These are phyloP conservation scores for Candida tropicalis DNA, from an alignment of 1,139 yeast genomes.

Conservation along the genomic window DNA sequence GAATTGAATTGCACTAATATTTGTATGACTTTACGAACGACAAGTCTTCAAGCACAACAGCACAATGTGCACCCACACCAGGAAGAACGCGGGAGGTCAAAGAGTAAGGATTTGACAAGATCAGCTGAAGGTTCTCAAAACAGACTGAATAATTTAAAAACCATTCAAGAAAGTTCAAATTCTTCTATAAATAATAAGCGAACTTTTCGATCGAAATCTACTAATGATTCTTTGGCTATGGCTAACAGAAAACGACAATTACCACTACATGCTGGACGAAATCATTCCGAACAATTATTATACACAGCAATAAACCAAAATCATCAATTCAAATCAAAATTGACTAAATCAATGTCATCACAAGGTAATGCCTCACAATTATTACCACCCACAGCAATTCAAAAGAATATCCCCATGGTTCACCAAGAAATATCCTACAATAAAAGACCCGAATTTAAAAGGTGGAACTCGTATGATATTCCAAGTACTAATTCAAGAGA, in stretches of 20 bases:
- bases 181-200: background rate
- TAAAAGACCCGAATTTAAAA: conserved; percentile 17
- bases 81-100: conserved; percentile 10
- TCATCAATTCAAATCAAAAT: conserved; percentile 9
- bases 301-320: conserved; percentile 17
- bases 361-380: conserved; percentile 8
- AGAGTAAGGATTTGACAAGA: conserved; percentile 1
- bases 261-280: conserved; percentile 4
- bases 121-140: background rate
- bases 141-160: background rate
- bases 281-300: conserved; percentile 7
- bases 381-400: conserved; percentile 5
- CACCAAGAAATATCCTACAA: background rate
- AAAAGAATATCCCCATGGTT: conserved; percentile 14
- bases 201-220: conserved; percentile 6
- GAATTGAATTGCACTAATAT: background rate
- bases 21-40: background rate
- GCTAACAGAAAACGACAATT: conserved; percentile 3
- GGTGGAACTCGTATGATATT: conserved; percentile 26
- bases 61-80: background rate
- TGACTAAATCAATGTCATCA: conserved; percentile 14
- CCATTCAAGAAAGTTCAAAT: background rate
- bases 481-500: conserved; percentile 5
- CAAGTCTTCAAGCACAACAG: background rate
- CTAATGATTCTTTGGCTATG: background rate